phyloP scores from a whole-genome alignment of 495 filamentous ascomycete genomes.

The Glarea lozoyensis region DNA sequence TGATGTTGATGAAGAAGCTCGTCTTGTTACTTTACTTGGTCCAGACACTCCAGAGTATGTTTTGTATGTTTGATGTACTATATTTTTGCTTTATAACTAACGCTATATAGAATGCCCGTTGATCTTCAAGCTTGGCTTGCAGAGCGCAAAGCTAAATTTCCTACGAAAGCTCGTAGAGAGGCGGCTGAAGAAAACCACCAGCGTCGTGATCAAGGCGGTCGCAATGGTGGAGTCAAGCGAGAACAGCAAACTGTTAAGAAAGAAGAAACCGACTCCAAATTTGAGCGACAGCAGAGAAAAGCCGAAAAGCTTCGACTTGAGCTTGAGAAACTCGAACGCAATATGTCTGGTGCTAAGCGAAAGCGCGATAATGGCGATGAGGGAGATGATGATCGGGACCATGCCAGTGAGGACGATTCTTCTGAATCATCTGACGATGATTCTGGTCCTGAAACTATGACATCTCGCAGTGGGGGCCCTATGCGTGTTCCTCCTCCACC shows the following conservation, averaged over 20 bases:
- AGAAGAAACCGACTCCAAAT: conserved; percentile 24
- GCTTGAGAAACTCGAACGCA: conserved; percentile 41
- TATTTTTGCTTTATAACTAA: conserved; percentile 24
- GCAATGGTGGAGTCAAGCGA: conserved; percentile 4
- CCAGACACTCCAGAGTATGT: conserved; percentile 24
- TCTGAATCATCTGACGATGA: conserved; percentile 32
- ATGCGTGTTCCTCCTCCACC: conserved; percentile 20
- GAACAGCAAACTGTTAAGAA: conserved; percentile 12
- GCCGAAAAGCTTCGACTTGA: conserved; percentile 40
- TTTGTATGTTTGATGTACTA: conserved; percentile 16
- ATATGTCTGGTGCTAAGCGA: conserved; percentile 31
- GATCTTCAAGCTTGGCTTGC: conserved; percentile 75
- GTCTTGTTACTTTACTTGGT: conserved; percentile 32
- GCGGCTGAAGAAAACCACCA: conserved; percentile 29
- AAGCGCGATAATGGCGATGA: conserved; percentile 48
- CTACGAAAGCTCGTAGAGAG: conserved; percentile 57
- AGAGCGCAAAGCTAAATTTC: conserved; percentile 69
- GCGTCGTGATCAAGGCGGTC: conserved; percentile 19
- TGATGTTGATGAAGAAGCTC: conserved; percentile 59
- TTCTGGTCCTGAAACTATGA: conserved; percentile 39
- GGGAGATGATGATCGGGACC: conserved; percentile 39
- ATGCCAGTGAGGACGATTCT: conserved; percentile 22
- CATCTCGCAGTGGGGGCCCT: conserved; percentile 27
- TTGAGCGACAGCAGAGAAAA: conserved; percentile 36
- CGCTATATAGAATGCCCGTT: conserved; percentile 37